A percentile compares a stretch with the other conserved stretches of the same genome.
Evolutionary conservation across 148 eudicot species (phyloP).

Genomic region (Fagopyrum esculentum): DNA sequence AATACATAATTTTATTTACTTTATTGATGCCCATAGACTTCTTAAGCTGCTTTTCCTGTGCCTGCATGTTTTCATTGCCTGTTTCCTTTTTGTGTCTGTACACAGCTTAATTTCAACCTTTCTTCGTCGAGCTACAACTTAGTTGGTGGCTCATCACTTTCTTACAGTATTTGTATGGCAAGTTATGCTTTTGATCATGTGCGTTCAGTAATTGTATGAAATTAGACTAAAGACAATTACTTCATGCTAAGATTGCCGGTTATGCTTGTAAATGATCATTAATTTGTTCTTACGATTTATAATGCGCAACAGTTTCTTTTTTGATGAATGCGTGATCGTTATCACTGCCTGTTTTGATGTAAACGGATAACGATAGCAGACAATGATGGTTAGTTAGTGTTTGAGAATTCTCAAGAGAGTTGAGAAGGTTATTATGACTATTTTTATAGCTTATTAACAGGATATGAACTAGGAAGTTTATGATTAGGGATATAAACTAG

Average conservation of each 20-base stretch:
- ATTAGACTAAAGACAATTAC: background rate
- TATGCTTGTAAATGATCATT: background rate
- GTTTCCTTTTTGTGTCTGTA: background rate
- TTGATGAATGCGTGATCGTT: background rate
- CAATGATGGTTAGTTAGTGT: background rate
- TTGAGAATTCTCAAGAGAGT: background rate
- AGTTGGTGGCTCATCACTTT: slow-evolving; percentile 3
- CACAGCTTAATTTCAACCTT: background rate
- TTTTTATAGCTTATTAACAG: background rate
- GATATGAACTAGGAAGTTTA: background rate
- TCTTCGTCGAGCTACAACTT: background rate
- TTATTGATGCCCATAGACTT: background rate
- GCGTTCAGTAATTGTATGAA: background rate
- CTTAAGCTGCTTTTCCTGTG: background rate
- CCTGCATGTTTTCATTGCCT: background rate
- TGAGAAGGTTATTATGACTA: background rate
- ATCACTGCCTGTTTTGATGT: background rate
- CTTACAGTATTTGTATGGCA: background rate
- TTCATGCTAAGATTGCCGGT: background rate
- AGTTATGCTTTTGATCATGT: background rate
- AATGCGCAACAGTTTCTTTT: background rate
- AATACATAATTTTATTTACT: background rate
- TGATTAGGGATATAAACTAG: background rate
- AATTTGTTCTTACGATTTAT: background rate
- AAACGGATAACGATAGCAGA: background rate